phyloP scores from a whole-genome alignment of 306 rosid genomes.

The Abrus precatorius region DNA sequence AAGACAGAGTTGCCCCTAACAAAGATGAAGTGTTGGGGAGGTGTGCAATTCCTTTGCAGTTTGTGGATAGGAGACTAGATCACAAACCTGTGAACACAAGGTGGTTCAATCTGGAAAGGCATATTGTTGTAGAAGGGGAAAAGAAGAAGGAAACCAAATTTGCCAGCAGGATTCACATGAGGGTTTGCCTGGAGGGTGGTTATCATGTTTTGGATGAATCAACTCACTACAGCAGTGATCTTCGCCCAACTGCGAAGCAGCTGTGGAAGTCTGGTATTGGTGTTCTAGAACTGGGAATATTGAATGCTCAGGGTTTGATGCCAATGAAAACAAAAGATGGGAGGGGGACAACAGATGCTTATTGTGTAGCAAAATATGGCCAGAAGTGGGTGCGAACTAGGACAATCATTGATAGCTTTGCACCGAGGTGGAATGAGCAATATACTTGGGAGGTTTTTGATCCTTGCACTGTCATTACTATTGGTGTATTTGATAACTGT shows the following conservation, averaged over 20 bases:
- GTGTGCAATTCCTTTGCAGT: conserved; percentile 73
- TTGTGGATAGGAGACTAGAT: conserved; percentile 74
- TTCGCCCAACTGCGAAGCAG: conserved; percentile 90
- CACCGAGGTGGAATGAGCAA: conserved; percentile 94
- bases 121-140: conserved; percentile 79
- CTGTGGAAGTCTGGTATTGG: conserved; percentile 92
- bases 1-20: conserved; percentile 87
- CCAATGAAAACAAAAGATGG: conserved; percentile 93
- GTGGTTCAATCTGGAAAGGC: conserved; percentile 87
- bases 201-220: conserved; percentile 97
- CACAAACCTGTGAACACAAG: conserved; percentile 81
- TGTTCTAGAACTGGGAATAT: conserved; percentile 85
- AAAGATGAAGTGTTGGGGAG: conserved; percentile 88
- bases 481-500: conserved; percentile 95
- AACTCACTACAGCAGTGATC: conserved; percentile 97
- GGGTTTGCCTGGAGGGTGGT: conserved; percentile 96
- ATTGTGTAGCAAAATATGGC: conserved; percentile 95
- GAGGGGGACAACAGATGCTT: conserved; percentile 92
- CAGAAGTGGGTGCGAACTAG: conserved; percentile 98
- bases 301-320: conserved; percentile 92
- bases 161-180: conserved; percentile 89
- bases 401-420: conserved; percentile 87
- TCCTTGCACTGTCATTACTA: conserved; percentile 94
- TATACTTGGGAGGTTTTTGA: conserved; percentile 98
- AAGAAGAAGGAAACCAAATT: conserved; percentile 91